Conservation (phyloP, 1,284 basidiomycete genomes). For the Microbotryum lychnidis-dioicae region DNA sequence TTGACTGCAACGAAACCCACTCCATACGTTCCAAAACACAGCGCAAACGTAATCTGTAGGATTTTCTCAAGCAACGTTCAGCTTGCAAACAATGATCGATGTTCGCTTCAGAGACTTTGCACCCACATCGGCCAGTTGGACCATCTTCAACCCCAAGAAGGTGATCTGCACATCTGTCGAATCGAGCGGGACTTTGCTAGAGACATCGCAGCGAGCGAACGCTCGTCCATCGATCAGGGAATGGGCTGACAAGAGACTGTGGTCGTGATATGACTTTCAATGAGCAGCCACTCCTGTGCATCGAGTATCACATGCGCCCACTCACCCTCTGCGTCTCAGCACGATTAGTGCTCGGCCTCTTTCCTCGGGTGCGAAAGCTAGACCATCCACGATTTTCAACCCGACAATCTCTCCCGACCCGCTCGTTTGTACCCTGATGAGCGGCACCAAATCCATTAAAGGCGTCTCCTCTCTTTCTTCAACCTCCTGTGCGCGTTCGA, state of each 20-base stretch:
- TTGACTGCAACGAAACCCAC: slow-evolving; percentile 6
- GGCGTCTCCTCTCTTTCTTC: not conserved
- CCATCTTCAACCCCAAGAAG: slow-evolving; percentile 6
- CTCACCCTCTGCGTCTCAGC: slow-evolving; percentile 21
- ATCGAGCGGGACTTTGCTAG: not conserved
- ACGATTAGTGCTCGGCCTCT: slow-evolving; percentile 7
- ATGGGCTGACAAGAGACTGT: slow-evolving; percentile 14
- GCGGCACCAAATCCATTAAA: slow-evolving; percentile 1
- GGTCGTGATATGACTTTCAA: not conserved
- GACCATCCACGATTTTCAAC: slow-evolving; percentile 3
- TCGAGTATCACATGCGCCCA: not conserved
- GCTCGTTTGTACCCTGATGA: slow-evolving; percentile 3
- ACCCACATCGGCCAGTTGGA: slow-evolving; percentile 3
- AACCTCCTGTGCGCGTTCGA: not conserved
- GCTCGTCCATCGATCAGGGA: slow-evolving; percentile 18
- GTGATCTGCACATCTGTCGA: not conserved
- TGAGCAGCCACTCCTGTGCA: not conserved
- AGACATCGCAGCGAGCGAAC: slow-evolving; percentile 6
- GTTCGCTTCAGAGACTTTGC: too few species aligned
- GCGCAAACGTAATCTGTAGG: not conserved
- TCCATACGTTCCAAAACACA: slow-evolving; percentile 2
- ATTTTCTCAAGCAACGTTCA: not conserved
- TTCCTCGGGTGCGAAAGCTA: not conserved
- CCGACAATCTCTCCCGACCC: slow-evolving; percentile 15
- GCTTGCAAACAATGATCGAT: too few species aligned